Evolutionary conservation across 345 rosid genomes (phyloP), one percentile per base, ranked within the genome.

Genomic region (Turritis glabra): DNA sequence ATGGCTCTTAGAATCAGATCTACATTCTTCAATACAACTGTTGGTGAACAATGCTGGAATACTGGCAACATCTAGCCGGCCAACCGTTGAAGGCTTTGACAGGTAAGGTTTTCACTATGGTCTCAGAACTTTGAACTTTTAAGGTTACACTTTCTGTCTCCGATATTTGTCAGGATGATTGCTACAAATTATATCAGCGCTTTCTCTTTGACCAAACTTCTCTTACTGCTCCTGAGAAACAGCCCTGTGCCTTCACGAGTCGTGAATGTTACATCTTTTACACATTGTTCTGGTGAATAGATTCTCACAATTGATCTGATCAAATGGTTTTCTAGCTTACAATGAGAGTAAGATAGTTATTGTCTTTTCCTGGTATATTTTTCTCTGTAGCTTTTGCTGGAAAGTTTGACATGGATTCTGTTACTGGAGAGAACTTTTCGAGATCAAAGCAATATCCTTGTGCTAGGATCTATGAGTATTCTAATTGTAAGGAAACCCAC

Each of bases 41-140:
- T 80, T 94, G 82, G 84, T 94, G 38, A 94, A 94, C 80, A 89
- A 94, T 74, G 98, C 98, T 78, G 98, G 97, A 71, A 85, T 94
- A 77, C 72, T 94, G 50, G 97, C 98, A 81, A 84, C 89, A 33
- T 82, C 95, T 7, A 66, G 71, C 40, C 82, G 87, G 15, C 62
- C 80, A 8, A 87, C 97, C 12, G 37, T 83, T 64, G 90, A 91
- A 76, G 97, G 97, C 84, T 85, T 85, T 76, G 98, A 94, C 72
- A 69, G 82, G 97, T 94, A 84, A 79, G n/a, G 44, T 32, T 68
- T 25, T 80, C 32, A 29, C 44, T 19, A 27, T 7, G 27, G 23
- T 65, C 63, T 55, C 30, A 19, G 1, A 23, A 32, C 4, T 60
- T 68, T 41, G 41, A 53, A 30, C 41, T 8, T 15, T 8, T 5